Evolutionary conservation across 768 basidiomycete genomes (phyloP), one percentile per base, ranked within the genome.

Genomic region (Mycena pura): DNA sequence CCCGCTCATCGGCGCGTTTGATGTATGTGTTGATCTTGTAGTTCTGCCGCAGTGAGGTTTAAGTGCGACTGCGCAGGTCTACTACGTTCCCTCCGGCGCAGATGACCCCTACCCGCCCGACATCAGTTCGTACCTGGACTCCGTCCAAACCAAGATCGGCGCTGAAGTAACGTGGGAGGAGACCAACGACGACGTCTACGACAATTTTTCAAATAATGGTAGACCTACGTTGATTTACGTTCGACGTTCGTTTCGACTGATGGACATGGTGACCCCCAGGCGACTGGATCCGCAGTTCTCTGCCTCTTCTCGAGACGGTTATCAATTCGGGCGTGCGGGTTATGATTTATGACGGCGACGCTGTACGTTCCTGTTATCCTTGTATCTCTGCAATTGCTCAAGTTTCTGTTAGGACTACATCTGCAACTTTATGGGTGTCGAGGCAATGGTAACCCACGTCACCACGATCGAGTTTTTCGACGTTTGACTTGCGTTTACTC

Each of bases 211-310:
- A 0, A 40, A 47, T 9, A 83, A 79, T 6, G 84, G 83, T 70
- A 34, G n/a, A 25, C 2, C 28, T 55, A 15, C 19, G 17, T 28
- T 28, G 36, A 15, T 49, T 38, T 39, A n/a, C n/a, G n/a, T n/a
- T n/a, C n/a, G n/a, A n/a, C 47, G 21, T 22, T 27, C 25, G 25
- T 29, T 9, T 47, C 34, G 22, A 38, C 36, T 46, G 34, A 57
- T 21, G 10, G 47, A 22, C 15, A 17, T 25, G 34, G 19, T 55
- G 32, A 15, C 41, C 15, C n/a, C n/a, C 40, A 80, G 81, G 80
- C 21, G 87, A 89, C 65, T 87, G 85, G 85, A 87, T 87, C 84
- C 72, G 77, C 44, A 81, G 76, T 56, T 78, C 77, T 9, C 57
- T 63, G n/a, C 61, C 66, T 7, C 27, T 65, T 45, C 65, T 82